Percentiles rank a stretch among this genome's conserved stretches.
Evolutionary conservation across 2,329 filamentous ascomycete species (phyloP).

Genomic region (Epichloe festucae): DNA sequence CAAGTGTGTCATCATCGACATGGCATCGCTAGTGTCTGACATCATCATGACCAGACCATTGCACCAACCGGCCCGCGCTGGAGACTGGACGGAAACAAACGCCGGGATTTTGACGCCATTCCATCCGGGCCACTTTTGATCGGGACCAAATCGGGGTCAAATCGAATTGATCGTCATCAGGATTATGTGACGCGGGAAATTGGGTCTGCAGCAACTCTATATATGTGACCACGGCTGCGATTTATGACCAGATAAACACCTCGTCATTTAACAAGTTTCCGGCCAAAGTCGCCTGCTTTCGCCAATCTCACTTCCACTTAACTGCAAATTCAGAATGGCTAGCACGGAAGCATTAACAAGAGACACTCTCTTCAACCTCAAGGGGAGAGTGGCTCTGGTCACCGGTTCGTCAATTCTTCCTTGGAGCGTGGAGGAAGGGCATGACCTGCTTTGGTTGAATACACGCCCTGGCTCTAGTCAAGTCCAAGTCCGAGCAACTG

Average conservation of each 20-base stretch:
- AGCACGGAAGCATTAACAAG: constrained; percentile 18
- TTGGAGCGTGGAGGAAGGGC: too few relatives aligned
- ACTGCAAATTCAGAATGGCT: constrained; percentile 1
- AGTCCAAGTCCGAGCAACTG: background rate
- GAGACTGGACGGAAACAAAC: background rate
- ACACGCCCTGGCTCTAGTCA: too few relatives aligned
- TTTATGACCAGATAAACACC: background rate
- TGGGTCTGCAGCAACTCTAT: background rate
- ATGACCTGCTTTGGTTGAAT: too few relatives aligned
- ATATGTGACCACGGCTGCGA: background rate
- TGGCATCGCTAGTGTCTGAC: background rate
- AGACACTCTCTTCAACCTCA: constrained; percentile 28
- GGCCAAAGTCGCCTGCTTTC: background rate
- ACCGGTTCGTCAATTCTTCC: constrained; percentile 21
- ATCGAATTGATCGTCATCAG: background rate
- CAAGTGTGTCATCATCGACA: background rate
- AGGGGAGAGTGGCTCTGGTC: constrained; percentile 29
- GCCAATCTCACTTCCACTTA: background rate
- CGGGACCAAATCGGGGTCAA: background rate
- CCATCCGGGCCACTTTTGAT: background rate
- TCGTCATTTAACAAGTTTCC: background rate
- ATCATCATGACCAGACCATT: constrained; percentile 1
- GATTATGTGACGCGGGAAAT: too few relatives aligned
- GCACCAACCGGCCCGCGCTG: background rate
- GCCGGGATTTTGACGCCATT: background rate